Evolutionary conservation across 2,329 filamentous ascomycete genomes (phyloP).

Genomic region (Cladophialophora immunda): DNA sequence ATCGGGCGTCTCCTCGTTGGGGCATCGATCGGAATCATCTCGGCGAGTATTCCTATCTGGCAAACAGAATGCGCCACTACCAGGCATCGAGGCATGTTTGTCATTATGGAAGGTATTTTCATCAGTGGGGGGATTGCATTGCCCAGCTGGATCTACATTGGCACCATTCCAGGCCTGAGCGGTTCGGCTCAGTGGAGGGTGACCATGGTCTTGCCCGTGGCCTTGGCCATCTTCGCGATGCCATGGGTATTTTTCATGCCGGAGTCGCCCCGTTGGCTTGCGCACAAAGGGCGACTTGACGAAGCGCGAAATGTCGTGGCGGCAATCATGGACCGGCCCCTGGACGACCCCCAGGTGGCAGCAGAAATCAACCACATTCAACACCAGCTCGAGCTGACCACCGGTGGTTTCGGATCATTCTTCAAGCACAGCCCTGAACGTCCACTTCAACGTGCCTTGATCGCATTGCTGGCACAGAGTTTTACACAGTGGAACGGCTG

Average conservation of each 20-base stretch:
- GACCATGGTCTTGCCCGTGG: constrained; percentile 12
- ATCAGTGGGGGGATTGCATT: constrained; percentile 12
- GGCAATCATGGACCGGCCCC: constrained; percentile 11
- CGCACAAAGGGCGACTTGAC: constrained; percentile 63
- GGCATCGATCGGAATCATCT: constrained; percentile 63
- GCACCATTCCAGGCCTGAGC: constrained; percentile 4
- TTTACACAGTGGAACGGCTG: constrained; percentile 10
- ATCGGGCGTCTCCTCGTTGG: constrained; percentile 62
- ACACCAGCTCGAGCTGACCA: constrained; percentile 5
- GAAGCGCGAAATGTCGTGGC: constrained; percentile 59
- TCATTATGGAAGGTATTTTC: constrained; percentile 18
- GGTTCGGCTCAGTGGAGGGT: constrained; percentile 15
- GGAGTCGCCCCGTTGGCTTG: constrained; percentile 67
- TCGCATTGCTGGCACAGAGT: constrained; percentile 8
- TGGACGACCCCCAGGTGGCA: background rate
- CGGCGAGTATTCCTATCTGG: constrained; percentile 62
- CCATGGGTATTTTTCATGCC: constrained; percentile 59
- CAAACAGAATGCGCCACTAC: constrained; percentile 43
- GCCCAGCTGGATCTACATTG: constrained; percentile 13
- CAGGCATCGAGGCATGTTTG: constrained; percentile 11
- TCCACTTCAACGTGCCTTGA: constrained; percentile 15
- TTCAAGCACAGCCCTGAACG: constrained; percentile 16
- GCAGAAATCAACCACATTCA: constrained; percentile 18
- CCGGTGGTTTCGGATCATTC: constrained; percentile 10
- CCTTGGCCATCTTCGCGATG: constrained; percentile 37